Evolutionary conservation across 2,329 filamentous ascomycete genomes (phyloP), one percentile per base, ranked within the genome.

Genomic region (Apiospora marii): DNA sequence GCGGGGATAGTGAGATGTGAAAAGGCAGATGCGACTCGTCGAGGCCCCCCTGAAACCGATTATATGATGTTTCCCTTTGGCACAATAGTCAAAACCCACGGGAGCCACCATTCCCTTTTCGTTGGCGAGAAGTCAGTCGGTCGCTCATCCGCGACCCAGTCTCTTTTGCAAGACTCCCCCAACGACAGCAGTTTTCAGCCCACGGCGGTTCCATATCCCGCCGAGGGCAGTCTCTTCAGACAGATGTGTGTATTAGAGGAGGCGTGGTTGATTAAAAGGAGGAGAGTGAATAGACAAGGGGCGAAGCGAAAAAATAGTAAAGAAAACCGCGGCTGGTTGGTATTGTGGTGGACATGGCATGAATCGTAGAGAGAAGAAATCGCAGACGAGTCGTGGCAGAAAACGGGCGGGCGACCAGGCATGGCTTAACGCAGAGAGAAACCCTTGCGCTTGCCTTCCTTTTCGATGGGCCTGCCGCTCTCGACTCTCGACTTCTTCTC

Each of bases 361-460:
- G 84, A 85, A 85, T 88, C 85, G 84, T 87, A 82, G 83, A 77
- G 44, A 48, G 74, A 73, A 69, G 69, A 70, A 70, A 53, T 53
- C 46, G 76, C 73, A 77, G 74, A 75, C 72, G 69, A 70, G 74
- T 73, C 77, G 74, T 76, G 27, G 74, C 58, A 41, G 58, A 41
- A 37, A 41, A 19, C 22, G 30, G 58, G 58, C 58, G 27, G 43
- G 67, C 67, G 27, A 68, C 41, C n/a, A 46, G 48, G 68, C 10
- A n/a, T 58, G 74, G 77, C 77, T 91, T 96, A 97, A 86, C 96
- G 95, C 83, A 99, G 93, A 77, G 96, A 99, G 90, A 99, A 99
- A 74, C 96, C 96, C 94, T 98, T 98, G 87, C 95, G 94, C 93
- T 98, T 98, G 86, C 92, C 92, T 89, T 98, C 96, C 88, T 98